Evolutionary conservation across 2,329 filamentous ascomycete species (phyloP).

Genomic region (Fusarium luffae): DNA sequence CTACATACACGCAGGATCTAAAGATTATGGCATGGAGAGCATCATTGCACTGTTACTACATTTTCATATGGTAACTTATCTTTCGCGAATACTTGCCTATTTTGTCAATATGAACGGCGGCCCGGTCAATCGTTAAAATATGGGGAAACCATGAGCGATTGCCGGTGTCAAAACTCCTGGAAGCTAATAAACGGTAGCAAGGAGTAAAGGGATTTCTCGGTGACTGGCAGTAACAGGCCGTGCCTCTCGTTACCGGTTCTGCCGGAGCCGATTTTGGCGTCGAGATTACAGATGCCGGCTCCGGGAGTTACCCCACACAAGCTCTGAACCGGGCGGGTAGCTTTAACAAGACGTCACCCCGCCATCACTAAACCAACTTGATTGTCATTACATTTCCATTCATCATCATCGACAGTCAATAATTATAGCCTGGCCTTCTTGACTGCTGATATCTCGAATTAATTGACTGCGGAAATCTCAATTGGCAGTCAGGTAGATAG

Average conservation of each 20-base stretch:
- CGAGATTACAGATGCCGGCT: constrained; percentile 32
- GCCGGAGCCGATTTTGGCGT: constrained; percentile 25
- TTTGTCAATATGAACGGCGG: not conserved
- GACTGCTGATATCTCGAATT: not conserved
- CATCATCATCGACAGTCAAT: constrained; percentile 13
- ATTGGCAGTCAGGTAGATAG: not conserved
- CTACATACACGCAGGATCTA: not conserved
- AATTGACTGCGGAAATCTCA: too few species aligned
- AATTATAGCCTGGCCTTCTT: not conserved
- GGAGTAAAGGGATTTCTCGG: not conserved
- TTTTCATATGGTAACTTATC: not conserved
- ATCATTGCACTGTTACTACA: not conserved
- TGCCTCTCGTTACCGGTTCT: constrained; percentile 17
- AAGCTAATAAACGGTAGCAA: not conserved
- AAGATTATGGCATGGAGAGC: not conserved
- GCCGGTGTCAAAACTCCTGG: not conserved
- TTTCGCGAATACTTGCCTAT: constrained; percentile 18
- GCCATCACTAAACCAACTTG: constrained; percentile 27
- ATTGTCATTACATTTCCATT: constrained; percentile 1
- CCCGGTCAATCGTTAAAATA: constrained; percentile 5
- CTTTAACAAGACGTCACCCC: constrained; percentile 44
- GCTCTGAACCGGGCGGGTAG: constrained; percentile 13
- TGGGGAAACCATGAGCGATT: not conserved
- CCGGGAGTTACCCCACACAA: constrained; percentile 42
- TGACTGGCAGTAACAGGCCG: not conserved